A percentile compares a stretch with the other conserved stretches of the same genome.
Evolutionary conservation across 768 basidiomycete species (phyloP).

Genomic region (Tulasnella sp.): DNA sequence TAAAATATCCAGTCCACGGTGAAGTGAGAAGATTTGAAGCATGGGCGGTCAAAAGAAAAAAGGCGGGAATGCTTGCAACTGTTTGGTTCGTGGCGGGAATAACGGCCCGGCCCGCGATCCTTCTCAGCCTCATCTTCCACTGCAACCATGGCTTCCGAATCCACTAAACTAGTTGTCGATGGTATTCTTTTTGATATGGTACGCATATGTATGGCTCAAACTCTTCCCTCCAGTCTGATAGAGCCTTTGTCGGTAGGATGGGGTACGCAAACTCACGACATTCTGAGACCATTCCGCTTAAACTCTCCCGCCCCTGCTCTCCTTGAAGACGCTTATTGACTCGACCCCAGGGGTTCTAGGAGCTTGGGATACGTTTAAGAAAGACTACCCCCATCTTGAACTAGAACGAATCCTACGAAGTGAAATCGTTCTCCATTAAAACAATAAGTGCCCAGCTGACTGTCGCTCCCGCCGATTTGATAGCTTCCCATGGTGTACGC

Average conservation of each 20-base stretch:
- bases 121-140: background rate
- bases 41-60: too few relatives aligned
- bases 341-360: slow-evolving; percentile 72
- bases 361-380: slow-evolving; percentile 65
- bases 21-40: background rate
- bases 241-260: background rate
- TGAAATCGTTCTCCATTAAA: slow-evolving; percentile 17
- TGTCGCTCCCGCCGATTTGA: background rate
- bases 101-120: background rate
- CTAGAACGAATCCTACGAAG: slow-evolving; percentile 30
- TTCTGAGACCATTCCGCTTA: background rate
- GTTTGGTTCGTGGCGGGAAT: background rate
- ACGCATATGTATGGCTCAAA: background rate
- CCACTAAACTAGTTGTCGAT: slow-evolving; percentile 7
- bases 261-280: background rate
- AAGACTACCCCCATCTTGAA: slow-evolving; percentile 39
- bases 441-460: background rate
- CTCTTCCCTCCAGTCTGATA: background rate
- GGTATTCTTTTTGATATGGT: slow-evolving; percentile 18
- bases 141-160: background rate
- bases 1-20: background rate
- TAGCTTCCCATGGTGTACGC: slow-evolving; percentile 67
- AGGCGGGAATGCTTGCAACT: background rate
- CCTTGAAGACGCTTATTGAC: slow-evolving; percentile 53
- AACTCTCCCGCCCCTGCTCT: background rate